These are phyloP conservation scores for Mucor velutinosus DNA, from an alignment of 371 early-diverging fungal genomes.

Conservation along the genomic window DNA sequence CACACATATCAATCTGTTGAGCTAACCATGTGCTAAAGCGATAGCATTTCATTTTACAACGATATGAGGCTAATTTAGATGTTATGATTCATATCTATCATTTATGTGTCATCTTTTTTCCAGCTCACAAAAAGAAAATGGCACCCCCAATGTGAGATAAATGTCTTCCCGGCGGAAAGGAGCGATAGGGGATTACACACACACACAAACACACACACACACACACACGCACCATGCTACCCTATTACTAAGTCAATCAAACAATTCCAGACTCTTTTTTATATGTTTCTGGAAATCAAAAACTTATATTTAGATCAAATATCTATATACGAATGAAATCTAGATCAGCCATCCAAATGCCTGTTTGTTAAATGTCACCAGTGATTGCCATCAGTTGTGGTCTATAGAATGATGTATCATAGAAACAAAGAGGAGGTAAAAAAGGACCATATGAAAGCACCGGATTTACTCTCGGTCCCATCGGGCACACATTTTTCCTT, in stretches of 20 bases:
- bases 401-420: background rate
- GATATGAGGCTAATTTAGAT: background rate
- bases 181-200: background rate
- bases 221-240: background rate
- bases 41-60: background rate
- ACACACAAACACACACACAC: background rate
- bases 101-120: background rate
- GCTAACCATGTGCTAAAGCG: background rate
- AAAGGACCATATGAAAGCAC: background rate
- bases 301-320: background rate
- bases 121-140: background rate
- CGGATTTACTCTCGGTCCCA: conserved; percentile 24
- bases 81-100: conserved; percentile 2
- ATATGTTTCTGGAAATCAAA: background rate
- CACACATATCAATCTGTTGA: background rate
- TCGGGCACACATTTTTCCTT: conserved; percentile 21
- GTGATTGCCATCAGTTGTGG: background rate
- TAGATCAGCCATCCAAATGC: background rate
- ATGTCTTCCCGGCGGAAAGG: background rate
- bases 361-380: background rate
- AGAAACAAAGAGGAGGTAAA: conserved; percentile 4
- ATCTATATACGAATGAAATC: background rate
- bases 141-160: background rate
- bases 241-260: background rate
- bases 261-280: conserved; percentile 1